Evolutionary conservation across 2,329 filamentous ascomycete genomes (phyloP), one percentile per base, ranked within the genome.

Genomic region (Trichophyton mentagrophytes): DNA sequence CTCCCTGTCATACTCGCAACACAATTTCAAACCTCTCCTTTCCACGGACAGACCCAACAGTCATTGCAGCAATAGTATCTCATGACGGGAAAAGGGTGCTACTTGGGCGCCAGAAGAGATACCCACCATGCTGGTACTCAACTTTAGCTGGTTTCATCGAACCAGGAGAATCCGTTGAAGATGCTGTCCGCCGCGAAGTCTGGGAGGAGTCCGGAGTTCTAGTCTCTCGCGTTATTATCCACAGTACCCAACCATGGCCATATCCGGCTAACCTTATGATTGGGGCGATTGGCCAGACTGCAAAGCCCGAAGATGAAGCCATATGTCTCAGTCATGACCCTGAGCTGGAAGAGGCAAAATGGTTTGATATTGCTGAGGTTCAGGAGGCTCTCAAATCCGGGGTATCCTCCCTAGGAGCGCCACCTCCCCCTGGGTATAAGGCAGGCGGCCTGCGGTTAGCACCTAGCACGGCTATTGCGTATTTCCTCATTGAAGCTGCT

Each of bases 31-130:
- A 99, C 74, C 80, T 96, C 59, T 87, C 82, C 69, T 97, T 96
- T 79, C 92, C 92, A 2, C 84, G 91, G 58, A 96, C 92, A 1
- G 91, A 96, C 68, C 90, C 91, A 0, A 95, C 90, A 30, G 90
- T 97, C 72, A 99, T 99, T 75, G 91, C 95, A 76, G 92, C 91
- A 0, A 86, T 96, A 9, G 83, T 97, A 36, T 95, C 88, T 59
- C 80, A 85, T 58, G 89, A 95, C 67, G 87, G 87, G 57, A 82
- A 85, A 65, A 83, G 84, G 63, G 76, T 96, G 44, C 82, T 99
- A 6, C 85, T 99, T 0, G 93, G 93, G 42, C 85, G 93, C 13
- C 85, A 89, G 69, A 88, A 88, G 74, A 82, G 89, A 59, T 99
- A 86, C 81, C 93, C 93, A 0, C 79, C 82, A 1, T 72, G 88